Percentiles rank a stretch among this genome's conserved stretches.
Conservation (phyloP, 805 yeast species). For the Candida sithepensis region DNA sequence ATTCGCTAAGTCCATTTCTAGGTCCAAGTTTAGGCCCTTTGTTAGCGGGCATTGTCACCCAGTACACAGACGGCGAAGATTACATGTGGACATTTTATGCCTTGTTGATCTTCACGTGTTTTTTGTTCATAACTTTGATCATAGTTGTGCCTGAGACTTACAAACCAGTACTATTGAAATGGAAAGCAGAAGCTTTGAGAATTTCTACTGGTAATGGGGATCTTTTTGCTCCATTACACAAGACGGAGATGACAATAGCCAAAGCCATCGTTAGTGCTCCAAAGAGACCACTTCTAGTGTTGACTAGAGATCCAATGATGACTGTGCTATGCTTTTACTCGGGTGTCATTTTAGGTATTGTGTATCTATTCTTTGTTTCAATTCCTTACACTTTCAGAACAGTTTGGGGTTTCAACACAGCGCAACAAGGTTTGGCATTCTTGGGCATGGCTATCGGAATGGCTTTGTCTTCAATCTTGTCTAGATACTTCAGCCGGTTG, state of each 20-base stretch:
- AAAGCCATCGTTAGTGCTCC: constrained; percentile 43
- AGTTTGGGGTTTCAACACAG: constrained; percentile 48
- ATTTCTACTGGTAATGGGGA: constrained; percentile 36
- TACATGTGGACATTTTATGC: constrained; percentile 76
- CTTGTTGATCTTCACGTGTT: constrained; percentile 51
- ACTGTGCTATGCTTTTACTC: constrained; percentile 50
- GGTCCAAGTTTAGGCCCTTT: constrained; percentile 75
- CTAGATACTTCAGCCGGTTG: constrained; percentile 32
- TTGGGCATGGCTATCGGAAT: constrained; percentile 54
- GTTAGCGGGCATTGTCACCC: constrained; percentile 55
- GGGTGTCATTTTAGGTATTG: constrained; percentile 54
- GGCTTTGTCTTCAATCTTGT: constrained; percentile 37
- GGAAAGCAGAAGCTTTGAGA: constrained; percentile 50
- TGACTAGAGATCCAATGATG: constrained; percentile 54
- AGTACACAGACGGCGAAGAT: constrained; percentile 40
- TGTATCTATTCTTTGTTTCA: constrained; percentile 64
- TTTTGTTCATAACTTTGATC: constrained; percentile 19
- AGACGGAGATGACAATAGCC: constrained; percentile 31
- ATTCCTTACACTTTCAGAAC: constrained; percentile 56
- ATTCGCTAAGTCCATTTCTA: constrained; percentile 57
- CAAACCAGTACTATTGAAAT: constrained; percentile 45
- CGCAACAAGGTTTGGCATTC: constrained; percentile 63
- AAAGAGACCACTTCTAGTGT: constrained; percentile 48
- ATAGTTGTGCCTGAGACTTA: constrained; percentile 40
- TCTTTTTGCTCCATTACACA: constrained; percentile 41